Evolutionary conservation across 208 protist species (phyloP), one percentile per base, ranked within the genome.

Genomic region (Trypanosoma conorhini): DNA sequence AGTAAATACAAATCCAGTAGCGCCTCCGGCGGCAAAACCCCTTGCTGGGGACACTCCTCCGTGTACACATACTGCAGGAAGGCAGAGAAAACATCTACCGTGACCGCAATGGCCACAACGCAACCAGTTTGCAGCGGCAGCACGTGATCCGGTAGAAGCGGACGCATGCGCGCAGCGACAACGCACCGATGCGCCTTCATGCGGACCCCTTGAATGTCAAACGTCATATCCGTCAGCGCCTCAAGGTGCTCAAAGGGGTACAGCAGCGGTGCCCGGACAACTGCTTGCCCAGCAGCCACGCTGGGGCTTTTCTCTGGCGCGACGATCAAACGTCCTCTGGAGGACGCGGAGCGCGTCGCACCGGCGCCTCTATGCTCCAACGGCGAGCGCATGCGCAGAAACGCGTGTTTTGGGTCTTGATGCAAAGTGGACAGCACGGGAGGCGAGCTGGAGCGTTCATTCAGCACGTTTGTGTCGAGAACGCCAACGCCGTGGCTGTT

Each of bases 11-110:
- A 67, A 68, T 95, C 88, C 3, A 96, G 74, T 38, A 96, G 77
- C 35, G 87, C 83, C 79, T 96, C 88, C 0, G 86, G 74, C 26
- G 84, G 76, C 54, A 94, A 64, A 54, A 88, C 76, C 5, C 86
- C 88, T 15, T 82, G 74, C 59, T 95, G 87, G n/a, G 91, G 91
- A 60, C 68, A 81, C 59, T 94, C 89, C 72, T 96, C 88, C 26
- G 91, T 92, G 81, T 96, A 96, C 3, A 94, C 79, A 74, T 92
- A 96, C 22, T 83, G 79, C 50, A 96, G 72, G 59, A 96, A 96
- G 0, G 82, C 80, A 3, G 81, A 86, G 75, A 96, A 95, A 48
- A 96, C 91, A 65, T 89, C 87, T 0, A 88, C 67, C 0, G 85
- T 80, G 13, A 95, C 88, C 26, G 83, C 75, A 38, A 94, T 94